Base-by-base conservation (phyloP, 192 early-diverging fungal species). In the Coemansia sp. region DNA sequence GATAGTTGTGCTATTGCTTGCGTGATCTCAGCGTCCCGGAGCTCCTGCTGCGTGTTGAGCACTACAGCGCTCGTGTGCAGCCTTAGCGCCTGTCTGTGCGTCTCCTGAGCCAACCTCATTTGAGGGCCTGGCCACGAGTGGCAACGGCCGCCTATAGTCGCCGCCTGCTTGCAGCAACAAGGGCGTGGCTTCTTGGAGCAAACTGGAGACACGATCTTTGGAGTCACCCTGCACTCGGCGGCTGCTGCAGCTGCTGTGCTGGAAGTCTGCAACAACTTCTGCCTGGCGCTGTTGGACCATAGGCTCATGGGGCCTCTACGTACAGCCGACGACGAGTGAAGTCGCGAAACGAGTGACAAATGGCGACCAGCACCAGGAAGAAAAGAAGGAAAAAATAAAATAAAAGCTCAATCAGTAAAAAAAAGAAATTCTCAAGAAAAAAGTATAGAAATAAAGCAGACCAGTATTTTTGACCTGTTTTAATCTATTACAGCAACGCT, bases 401-500 rank as follows among this genome's bases (percentile, higher is more conserved):
- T 9, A 50, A 10, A 50, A 50, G 26, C 4, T 23, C 2, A 26
- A 52, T 47, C 10, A 19, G 21, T 47, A 19, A 19, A 21, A 49
- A 38, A 10, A 10, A 32, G 43, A 37, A n/a, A 30, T 16, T 10
- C 16, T 7, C 17, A 26, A 2, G n/a, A 69, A 63, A 78, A 78
- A 78, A 26, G 55, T 78, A 75, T 71, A 68, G 69, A 75, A 62
- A 28, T 70, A 71, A 70, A 75, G 63, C 70, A 73, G 71, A 73
- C 69, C 66, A 58, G 26, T 26, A 32, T 62, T 72, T 47, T 50
- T 62, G 73, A 81, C 64, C 66, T 73, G 70, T 75, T 76, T 69
- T 70, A 76, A 71, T 81, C 79, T 81, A 81, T 73, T 81, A 76
- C 42, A 60, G 62, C 70, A n/a, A 19, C 64, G 60, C 57, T 38